These are phyloP conservation scores for Spatholobus suberectus DNA, from an alignment of 306 rosid genomes.

Conservation along the genomic window DNA sequence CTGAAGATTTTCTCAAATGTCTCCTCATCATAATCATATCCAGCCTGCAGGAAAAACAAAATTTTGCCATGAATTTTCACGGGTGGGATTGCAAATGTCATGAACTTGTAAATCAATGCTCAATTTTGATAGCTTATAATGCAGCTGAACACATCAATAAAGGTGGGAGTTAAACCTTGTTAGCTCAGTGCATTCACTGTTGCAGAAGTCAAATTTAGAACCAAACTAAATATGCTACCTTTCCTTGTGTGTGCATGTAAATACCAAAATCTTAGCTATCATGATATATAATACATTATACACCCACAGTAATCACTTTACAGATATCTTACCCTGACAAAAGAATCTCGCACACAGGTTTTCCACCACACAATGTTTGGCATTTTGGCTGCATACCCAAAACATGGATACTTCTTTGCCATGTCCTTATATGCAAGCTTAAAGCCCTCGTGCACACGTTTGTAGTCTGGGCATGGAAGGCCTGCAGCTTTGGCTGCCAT, in stretches of 20 bases:
- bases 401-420: conserved; percentile 90
- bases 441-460: conserved; percentile 88
- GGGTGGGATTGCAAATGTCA: conserved; percentile 20
- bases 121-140: conserved; percentile 12
- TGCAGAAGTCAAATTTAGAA: conserved; percentile 13
- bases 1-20: conserved; percentile 93
- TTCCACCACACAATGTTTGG: conserved; percentile 95
- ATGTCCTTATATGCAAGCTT: conserved; percentile 86
- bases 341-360: conserved; percentile 90
- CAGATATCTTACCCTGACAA: conserved; percentile 73
- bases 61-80: conserved; percentile 21
- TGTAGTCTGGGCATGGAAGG: conserved; percentile 90
- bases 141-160: not conserved
- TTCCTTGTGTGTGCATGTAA: conserved; percentile 20
- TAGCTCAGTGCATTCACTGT: not conserved
- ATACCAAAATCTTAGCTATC: conserved; percentile 26
- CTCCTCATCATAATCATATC: conserved; percentile 94
- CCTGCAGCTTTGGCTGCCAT: conserved; percentile 98
- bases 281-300: not conserved
- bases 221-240: conserved; percentile 17
- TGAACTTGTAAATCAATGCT: conserved; percentile 24
- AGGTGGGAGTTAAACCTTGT: not conserved
- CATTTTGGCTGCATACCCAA: conserved; percentile 84
- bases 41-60: conserved; percentile 74
- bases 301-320: conserved; percentile 15